phyloP scores from a whole-genome alignment of 2,329 filamentous ascomycete species.

The Neofusicoccum ribis region DNA sequence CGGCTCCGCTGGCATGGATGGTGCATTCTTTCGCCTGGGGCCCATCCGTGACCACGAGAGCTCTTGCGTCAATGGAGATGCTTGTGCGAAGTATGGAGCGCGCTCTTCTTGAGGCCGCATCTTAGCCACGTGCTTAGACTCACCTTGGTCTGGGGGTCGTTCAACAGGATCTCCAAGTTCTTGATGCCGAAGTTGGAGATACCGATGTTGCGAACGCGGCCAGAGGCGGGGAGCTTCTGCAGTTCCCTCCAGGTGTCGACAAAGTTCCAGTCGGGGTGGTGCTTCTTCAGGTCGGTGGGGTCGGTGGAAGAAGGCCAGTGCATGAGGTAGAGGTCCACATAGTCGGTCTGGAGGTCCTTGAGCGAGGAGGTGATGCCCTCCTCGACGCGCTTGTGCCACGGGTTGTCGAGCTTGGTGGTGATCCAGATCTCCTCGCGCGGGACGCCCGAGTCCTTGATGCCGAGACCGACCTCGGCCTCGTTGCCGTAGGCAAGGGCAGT shows the following conservation, averaged over 20 bases:
- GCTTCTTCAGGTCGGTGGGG: constrained; percentile 64
- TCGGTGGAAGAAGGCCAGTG: constrained; percentile 66
- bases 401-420: constrained; percentile 82
- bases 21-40: not conserved
- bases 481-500: constrained; percentile 78
- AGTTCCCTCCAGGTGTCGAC: constrained; percentile 74
- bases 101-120: too few relatives aligned
- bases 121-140: not conserved
- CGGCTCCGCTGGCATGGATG: not conserved
- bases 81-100: too few relatives aligned
- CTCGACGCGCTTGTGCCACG: constrained; percentile 70
- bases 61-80: too few relatives aligned
- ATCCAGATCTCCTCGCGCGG: constrained; percentile 70
- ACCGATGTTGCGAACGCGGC: constrained; percentile 78
- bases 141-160: constrained; percentile 60
- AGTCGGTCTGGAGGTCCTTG: constrained; percentile 63
- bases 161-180: constrained; percentile 73
- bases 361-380: constrained; percentile 62
- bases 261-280: constrained; percentile 77
- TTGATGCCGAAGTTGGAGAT: constrained; percentile 83
- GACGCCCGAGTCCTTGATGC: constrained; percentile 67
- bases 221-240: constrained; percentile 67
- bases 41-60: not conserved
- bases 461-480: constrained; percentile 70
- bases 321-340: constrained; percentile 70